These are phyloP conservation scores for Tetragonia tetragonoides DNA, from an alignment of 148 eudicot species.

Conservation along the genomic window DNA sequence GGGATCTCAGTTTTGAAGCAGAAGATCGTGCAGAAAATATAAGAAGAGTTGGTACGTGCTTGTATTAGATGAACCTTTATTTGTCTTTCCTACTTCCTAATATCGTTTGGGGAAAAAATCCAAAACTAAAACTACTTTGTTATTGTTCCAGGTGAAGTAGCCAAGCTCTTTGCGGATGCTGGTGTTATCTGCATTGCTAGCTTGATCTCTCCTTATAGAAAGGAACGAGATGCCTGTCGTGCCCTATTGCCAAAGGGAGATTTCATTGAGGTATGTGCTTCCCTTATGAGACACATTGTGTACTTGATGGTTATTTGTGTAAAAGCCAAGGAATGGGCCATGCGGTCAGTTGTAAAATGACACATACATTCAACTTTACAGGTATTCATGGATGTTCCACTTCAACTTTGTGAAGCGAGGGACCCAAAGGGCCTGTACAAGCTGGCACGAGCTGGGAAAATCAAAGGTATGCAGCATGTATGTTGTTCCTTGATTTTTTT, in stretches of 20 bases:
- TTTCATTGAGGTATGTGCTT: constrained; percentile 59
- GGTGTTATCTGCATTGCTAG: constrained; percentile 98
- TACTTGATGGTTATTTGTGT: background rate
- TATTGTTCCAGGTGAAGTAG: constrained; percentile 73
- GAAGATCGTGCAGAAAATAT: constrained; percentile 94
- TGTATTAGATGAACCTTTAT: background rate
- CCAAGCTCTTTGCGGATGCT: constrained; percentile 92
- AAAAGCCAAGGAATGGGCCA: background rate
- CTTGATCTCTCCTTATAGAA: constrained; percentile 88
- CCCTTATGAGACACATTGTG: constrained; percentile 8
- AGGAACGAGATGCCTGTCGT: constrained; percentile 83
- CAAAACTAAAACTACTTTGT: background rate
- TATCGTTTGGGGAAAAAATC: background rate
- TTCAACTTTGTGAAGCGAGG: constrained; percentile 84
- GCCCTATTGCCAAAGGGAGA: constrained; percentile 53
- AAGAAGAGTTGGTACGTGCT: constrained; percentile 72
- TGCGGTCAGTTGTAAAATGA: constrained; percentile 11
- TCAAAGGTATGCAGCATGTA: constrained; percentile 55
- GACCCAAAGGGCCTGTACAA: constrained; percentile 98
- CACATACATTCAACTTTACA: constrained; percentile 30
- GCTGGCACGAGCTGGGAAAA: constrained; percentile 90
- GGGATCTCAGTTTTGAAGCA: constrained; percentile 71
- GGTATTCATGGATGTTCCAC: constrained; percentile 96
- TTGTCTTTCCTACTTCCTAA: background rate
- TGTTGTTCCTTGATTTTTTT: constrained; percentile 1